phyloP scores from a whole-genome alignment of 345 rosid species.

The Xanthoceras sorbifolium region DNA sequence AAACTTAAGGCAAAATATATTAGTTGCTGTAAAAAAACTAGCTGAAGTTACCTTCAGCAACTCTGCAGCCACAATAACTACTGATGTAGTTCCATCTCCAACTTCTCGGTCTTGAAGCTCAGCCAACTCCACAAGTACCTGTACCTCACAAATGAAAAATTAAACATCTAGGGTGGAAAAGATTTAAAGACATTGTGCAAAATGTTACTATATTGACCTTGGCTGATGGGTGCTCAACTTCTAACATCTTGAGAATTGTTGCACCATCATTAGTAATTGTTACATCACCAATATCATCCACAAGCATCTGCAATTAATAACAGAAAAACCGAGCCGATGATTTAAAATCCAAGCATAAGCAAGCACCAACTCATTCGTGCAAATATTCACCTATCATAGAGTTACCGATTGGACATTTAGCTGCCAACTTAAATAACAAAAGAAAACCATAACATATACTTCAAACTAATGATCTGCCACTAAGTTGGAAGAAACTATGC shows the following conservation, averaged over 20 bases:
- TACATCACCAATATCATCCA: constrained; percentile 95
- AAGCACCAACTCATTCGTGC: not conserved
- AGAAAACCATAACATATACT: not conserved
- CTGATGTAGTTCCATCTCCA: constrained; percentile 97
- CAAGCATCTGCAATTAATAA: constrained; percentile 68
- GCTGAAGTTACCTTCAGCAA: constrained; percentile 58
- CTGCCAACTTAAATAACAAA: not conserved
- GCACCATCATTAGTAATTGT: constrained; percentile 97
- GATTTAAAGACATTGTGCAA: not conserved
- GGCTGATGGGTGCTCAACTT: constrained; percentile 98
- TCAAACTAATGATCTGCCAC: not conserved
- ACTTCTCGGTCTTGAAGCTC: constrained; percentile 98
- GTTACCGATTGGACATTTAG: not conserved
- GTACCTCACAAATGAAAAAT: constrained; percentile 23
- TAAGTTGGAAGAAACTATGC: not conserved
- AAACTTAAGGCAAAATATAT: not conserved
- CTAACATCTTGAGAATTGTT: constrained; percentile 89
- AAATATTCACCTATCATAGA: not conserved
- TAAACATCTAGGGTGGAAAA: not conserved
- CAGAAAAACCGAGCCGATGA: not conserved
- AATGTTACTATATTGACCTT: constrained; percentile 47
- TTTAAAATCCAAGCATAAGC: constrained; percentile 4
- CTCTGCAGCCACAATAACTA: constrained; percentile 94
- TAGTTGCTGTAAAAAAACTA: not conserved
- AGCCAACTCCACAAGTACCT: constrained; percentile 97